Evolutionary conservation across 176 grass and related monocot species (phyloP), one percentile per base, ranked within the genome.

Genomic region (Phragmites australis): DNA sequence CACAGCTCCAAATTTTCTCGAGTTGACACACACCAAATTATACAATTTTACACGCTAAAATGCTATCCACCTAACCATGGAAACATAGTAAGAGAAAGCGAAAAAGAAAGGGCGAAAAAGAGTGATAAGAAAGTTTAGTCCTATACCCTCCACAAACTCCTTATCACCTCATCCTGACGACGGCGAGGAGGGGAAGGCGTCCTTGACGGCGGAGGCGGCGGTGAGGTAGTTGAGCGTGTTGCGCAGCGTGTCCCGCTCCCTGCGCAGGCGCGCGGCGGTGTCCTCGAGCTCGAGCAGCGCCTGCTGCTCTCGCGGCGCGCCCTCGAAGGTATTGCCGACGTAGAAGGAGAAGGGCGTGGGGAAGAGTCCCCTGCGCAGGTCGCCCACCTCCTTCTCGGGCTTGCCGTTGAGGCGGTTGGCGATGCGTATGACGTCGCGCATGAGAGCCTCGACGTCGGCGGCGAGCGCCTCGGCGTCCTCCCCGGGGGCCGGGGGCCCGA

Each of bases 171-270:
- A 89, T 56, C 82, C 76, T 0, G 87, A 88, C 5, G 90, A 98
- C 8, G 90, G 81, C 62, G 90, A 91, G 3, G 91, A 89, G 40
- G 93, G 90, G 83, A 99, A 93, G 30, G 79, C 97, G 45, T 96
- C 90, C 89, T 99, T 93, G 79, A 99, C 93, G 45, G 97, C 97
- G 19, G 93, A 96, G 9, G 87, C 93, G n/a, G 97, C 97, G 51
- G 93, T 99, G 68, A 99, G 97, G 87, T 96, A 99, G 74, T 99
- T 99, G 85, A 99, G 90, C 22, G 90, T 99, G 82, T 93, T 99
- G 74, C 87, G 87, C n/a, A 99, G 92, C 23, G 90, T 93, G 76
- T 96, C 88, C 59, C 90, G 77, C 75, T 99, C 93, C 74, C 97
- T 81, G 82, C 87, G 77, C 64, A 99, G 88, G 66, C 97, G 34